These are phyloP conservation scores for Amanita molliuscula DNA, from an alignment of 768 basidiomycete species.

Conservation along the genomic window DNA sequence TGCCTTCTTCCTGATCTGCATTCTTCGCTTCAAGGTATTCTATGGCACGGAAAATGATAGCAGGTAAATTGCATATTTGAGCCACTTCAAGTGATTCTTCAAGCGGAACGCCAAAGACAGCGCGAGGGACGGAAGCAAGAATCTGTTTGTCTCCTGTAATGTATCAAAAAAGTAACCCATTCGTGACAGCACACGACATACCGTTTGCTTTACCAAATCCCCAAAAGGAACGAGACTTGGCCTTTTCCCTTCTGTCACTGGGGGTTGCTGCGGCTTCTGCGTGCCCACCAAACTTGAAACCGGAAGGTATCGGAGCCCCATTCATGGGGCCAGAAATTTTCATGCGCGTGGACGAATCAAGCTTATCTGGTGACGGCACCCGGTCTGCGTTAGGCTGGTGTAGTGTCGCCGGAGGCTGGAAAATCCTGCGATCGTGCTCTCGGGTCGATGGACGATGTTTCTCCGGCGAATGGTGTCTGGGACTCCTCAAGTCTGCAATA, in stretches of 20 bases:
- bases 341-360: slow-evolving; percentile 49
- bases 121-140: slow-evolving; percentile 37
- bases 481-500: slow-evolving; percentile 15
- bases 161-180: not conserved
- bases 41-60: slow-evolving; percentile 91
- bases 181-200: slow-evolving; percentile 12
- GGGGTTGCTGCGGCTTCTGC: slow-evolving; percentile 24
- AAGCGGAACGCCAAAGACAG: slow-evolving; percentile 83
- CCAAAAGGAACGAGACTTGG: slow-evolving; percentile 91
- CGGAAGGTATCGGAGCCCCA: slow-evolving; percentile 76
- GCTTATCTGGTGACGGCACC: slow-evolving; percentile 39
- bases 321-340: slow-evolving; percentile 88
- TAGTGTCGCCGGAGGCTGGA: slow-evolving; percentile 46
- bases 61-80: slow-evolving; percentile 83
- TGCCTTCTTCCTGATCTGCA: slow-evolving; percentile 95
- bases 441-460: slow-evolving; percentile 38
- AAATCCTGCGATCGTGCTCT: slow-evolving; percentile 50
- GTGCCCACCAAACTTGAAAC: slow-evolving; percentile 85
- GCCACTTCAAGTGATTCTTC: slow-evolving; percentile 85
- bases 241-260: slow-evolving; percentile 79
- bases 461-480: slow-evolving; percentile 42
- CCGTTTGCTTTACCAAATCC: slow-evolving; percentile 68
- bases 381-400: slow-evolving; percentile 42
- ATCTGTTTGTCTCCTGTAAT: slow-evolving; percentile 27
- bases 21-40: slow-evolving; percentile 91